These are phyloP conservation scores for Dictyostelium brefeldianum DNA, from an alignment of 78 protist genomes.

Conservation along the genomic window DNA sequence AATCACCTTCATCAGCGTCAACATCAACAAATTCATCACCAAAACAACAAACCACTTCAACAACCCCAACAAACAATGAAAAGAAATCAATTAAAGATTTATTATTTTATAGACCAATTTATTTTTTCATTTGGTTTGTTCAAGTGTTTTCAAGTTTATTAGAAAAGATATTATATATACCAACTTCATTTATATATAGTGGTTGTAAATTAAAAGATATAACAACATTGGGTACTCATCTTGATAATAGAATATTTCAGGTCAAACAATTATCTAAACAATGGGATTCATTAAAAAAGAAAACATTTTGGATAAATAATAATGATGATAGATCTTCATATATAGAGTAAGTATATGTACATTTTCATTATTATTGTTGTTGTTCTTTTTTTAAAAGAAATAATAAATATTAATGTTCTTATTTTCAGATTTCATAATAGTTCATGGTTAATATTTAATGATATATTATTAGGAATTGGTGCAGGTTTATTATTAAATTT, in stretches of 20 bases:
- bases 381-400: not conserved
- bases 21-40: not conserved
- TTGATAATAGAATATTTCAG: conserved; percentile 51
- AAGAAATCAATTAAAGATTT: not conserved
- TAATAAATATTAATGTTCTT: not conserved
- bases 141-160: conserved; percentile 19
- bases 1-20: not conserved
- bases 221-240: conserved; percentile 45
- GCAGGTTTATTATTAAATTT: conserved; percentile 43
- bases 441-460: conserved; percentile 56
- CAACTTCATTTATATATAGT: conserved; percentile 21
- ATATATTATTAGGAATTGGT: conserved; percentile 40
- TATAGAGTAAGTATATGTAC: conserved; percentile 47
- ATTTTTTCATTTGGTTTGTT: conserved; percentile 15
- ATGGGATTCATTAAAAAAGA: conserved; percentile 21
- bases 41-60: not conserved
- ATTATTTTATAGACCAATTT: conserved; percentile 16
- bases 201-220: conserved; percentile 40
- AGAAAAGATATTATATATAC: conserved; percentile 33
- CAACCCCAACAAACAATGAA: not conserved
- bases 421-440: conserved; percentile 39
- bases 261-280: conserved; percentile 38
- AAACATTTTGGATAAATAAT: conserved; percentile 62
- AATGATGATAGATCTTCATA: conserved; percentile 62
- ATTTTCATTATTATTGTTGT: not conserved